Evolutionary conservation across 2,329 filamentous ascomycete genomes (phyloP), one percentile per base, ranked within the genome.

Genomic region (Colletotrichum sp.): DNA sequence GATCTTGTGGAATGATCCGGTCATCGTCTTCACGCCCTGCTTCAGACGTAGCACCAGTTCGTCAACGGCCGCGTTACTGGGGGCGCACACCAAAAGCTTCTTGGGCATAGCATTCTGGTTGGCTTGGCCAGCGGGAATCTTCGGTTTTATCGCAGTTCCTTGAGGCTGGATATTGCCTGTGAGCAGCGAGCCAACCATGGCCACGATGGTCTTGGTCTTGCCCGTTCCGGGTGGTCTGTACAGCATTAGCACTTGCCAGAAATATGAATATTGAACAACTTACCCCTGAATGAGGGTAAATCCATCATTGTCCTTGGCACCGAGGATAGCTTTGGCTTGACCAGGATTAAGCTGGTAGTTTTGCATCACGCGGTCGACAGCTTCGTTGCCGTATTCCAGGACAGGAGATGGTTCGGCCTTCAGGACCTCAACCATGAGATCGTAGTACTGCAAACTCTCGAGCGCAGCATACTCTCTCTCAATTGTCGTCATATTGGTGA

Each of bases 121-220:
- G 64, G 81, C 16, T 82, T 80, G 18, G 83, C 43, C 43, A 48
- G 81, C 71, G 82, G 82, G 77, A 81, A 78, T 57, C 80, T 80
- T 70, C 82, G 78, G 7, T 78, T 75, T 72, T 80, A 84, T 76
- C 81, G 82, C 79, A 83, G 84, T 75, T 85, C 85, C 15, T 77
- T 84, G n/a, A 80, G 79, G 75, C 5, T 80, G 81, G 91, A 89
- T 66, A 80, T 84, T 88, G 52, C 91, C 90, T 7, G 92, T 94
- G 60, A 98, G 84, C 18, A 99, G 88, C 48, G 95, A 95, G 43
- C 97, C 97, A 28, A 99, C 96, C 89, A 99, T 98, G 36, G 96
- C 97, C 72, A 98, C 92, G 76, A 99, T 99, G 0, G 97, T 99
- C 84, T 99, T 99, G 0, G 97, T 99, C 87, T 99, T 99, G 82